Percentiles rank a stretch among this genome's conserved stretches.
Evolutionary conservation across 371 early-diverging fungal species (phyloP).

Genomic region (Actinomortierella ambigua): DNA sequence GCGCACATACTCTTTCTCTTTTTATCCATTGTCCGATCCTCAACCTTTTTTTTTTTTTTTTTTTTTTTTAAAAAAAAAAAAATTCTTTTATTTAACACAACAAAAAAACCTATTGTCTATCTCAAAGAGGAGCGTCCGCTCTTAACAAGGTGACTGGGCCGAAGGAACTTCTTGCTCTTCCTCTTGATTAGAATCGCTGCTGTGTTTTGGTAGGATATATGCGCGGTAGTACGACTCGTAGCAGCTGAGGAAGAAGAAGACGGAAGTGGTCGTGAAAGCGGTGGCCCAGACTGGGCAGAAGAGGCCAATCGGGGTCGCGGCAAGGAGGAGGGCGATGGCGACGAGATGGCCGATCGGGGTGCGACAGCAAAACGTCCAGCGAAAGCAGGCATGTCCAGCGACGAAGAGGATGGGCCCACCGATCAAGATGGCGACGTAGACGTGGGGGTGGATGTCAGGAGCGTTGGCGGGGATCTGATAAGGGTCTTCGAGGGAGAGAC

Average conservation of each 20-base stretch:
- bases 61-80: not conserved
- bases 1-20: not conserved
- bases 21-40: not conserved
- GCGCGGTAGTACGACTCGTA: conserved; percentile 31
- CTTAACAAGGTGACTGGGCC: too few relatives aligned
- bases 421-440: conserved; percentile 25
- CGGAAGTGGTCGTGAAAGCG: conserved; percentile 19
- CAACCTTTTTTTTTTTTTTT: not conserved
- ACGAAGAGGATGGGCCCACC: conserved; percentile 35
- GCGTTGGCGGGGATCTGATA: conserved; percentile 14
- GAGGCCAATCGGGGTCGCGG: conserved; percentile 26
- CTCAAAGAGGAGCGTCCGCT: too few relatives aligned
- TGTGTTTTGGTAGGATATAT: too few relatives aligned
- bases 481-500: conserved; percentile 21
- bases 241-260: conserved; percentile 9
- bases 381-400: conserved; percentile 31
- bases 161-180: too few relatives aligned
- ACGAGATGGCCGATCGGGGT: conserved; percentile 16
- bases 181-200: too few relatives aligned
- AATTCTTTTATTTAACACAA: not conserved
- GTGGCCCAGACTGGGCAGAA: conserved; percentile 36
- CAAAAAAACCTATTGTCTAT: too few relatives aligned
- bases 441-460: not conserved
- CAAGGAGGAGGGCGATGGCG: conserved; percentile 13
- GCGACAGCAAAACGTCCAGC: conserved; percentile 21